Conservation (phyloP, 768 basidiomycete species). For the Lentinula guzmanii region DNA sequence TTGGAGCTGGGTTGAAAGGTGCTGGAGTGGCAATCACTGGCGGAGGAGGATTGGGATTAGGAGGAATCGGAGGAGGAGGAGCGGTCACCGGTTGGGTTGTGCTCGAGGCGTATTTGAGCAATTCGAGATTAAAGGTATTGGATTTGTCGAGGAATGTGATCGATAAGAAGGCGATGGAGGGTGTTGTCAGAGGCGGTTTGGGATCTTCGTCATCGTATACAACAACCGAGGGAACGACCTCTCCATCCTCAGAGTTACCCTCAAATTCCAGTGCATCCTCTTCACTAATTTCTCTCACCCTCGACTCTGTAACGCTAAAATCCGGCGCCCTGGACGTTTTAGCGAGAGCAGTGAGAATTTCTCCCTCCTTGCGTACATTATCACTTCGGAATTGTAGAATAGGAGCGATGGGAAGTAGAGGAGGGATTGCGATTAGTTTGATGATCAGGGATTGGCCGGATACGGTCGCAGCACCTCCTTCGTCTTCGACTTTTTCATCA, state of each 20-base stretch:
- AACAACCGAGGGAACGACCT: not conserved
- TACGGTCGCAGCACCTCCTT: not conserved
- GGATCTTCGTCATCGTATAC: not conserved
- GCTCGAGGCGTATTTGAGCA: not conserved
- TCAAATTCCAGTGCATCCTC: not conserved
- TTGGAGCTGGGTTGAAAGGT: not conserved
- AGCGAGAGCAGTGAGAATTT: not conserved
- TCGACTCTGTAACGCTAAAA: not conserved
- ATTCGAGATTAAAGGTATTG: not conserved
- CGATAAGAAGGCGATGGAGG: conserved; percentile 79
- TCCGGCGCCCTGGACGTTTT: not conserved
- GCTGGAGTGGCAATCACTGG: not conserved
- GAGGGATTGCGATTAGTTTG: not conserved
- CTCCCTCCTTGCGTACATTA: not conserved
- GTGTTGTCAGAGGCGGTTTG: not conserved
- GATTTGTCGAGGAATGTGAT: conserved; percentile 84
- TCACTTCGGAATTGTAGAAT: not conserved
- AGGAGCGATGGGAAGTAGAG: not conserved
- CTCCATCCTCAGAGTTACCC: not conserved
- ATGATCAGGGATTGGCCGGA: conserved; percentile 3
- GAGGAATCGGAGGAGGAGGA: not conserved
- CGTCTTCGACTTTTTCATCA: too few relatives aligned
- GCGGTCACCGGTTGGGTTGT: not conserved
- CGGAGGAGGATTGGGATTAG: not conserved
- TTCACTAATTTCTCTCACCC: not conserved